phyloP scores from a whole-genome alignment of 192 early-diverging fungal genomes.

The Helicostylum pulchrum region DNA sequence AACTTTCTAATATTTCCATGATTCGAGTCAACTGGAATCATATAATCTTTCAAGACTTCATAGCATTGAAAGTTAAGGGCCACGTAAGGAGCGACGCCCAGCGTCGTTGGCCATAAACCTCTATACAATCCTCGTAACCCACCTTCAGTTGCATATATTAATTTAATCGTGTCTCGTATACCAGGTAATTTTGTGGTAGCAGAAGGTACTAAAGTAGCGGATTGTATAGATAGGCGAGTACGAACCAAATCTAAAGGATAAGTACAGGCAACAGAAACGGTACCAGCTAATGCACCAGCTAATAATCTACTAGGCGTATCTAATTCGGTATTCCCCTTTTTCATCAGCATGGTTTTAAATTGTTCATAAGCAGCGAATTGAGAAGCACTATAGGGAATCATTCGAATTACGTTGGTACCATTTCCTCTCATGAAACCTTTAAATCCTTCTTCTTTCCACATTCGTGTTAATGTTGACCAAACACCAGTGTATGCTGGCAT shows the following conservation, averaged over 20 bases:
- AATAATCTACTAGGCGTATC: conserved; percentile 67
- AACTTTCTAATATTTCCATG: conserved; percentile 61
- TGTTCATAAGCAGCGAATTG: conserved; percentile 84
- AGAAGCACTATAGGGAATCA: conserved; percentile 78
- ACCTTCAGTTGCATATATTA: conserved; percentile 68
- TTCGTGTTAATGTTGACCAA: conserved; percentile 65
- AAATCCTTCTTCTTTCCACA: conserved; percentile 76
- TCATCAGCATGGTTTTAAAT: conserved; percentile 68
- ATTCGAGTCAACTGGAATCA: conserved; percentile 57
- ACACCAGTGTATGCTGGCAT: conserved; percentile 66
- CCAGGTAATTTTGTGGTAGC: conserved; percentile 59
- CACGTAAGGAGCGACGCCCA: conserved; percentile 78
- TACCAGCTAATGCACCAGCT: conserved; percentile 73
- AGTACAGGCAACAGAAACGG: conserved; percentile 73
- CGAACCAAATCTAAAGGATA: conserved; percentile 80
- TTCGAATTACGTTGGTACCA: conserved; percentile 81
- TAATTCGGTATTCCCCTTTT: conserved; percentile 62
- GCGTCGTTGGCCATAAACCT: conserved; percentile 68
- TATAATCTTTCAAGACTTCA: conserved; percentile 67
- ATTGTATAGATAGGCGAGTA: conserved; percentile 73
- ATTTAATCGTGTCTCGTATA: conserved; percentile 60
- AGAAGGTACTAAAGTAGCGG: conserved; percentile 45
- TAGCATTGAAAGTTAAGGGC: conserved; percentile 82
- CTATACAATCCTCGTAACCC: conserved; percentile 71
- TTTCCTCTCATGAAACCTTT: conserved; percentile 75